A percentile compares a stretch with the other conserved stretches of the same genome.
Evolutionary conservation across 106 monocot species (phyloP).

Genomic region (Dendrobium chrysotoxum): DNA sequence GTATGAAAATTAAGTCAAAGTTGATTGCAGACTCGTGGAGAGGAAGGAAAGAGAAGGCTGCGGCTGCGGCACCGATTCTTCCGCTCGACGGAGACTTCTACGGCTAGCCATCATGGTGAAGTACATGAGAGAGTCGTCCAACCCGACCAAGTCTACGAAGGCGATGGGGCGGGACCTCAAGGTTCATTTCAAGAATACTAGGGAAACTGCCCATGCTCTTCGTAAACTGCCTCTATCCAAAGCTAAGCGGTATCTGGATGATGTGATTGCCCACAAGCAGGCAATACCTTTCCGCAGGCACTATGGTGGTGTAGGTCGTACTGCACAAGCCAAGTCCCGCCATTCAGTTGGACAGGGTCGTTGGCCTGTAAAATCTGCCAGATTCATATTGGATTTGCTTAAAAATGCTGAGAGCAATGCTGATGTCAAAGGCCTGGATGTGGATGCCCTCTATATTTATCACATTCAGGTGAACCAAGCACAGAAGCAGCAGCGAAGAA

Average conservation of each 20-base stretch:
- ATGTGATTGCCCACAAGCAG: slow-evolving; percentile 89
- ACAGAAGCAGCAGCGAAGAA: slow-evolving; percentile 59
- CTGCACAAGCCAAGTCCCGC: slow-evolving; percentile 75
- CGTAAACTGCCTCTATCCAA: slow-evolving; percentile 44
- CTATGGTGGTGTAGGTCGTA: slow-evolving; percentile 79
- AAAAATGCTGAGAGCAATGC: slow-evolving; percentile 79
- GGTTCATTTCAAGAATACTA: too few relatives aligned
- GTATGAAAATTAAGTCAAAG: too few relatives aligned
- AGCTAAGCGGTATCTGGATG: slow-evolving; percentile 68
- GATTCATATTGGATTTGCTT: slow-evolving; percentile 58
- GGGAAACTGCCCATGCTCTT: slow-evolving; percentile 56
- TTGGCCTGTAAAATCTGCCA: slow-evolving; percentile 65
- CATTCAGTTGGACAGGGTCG: slow-evolving; percentile 87
- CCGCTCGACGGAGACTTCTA: too few relatives aligned
- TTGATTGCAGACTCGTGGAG: too few relatives aligned
- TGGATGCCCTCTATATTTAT: slow-evolving; percentile 45
- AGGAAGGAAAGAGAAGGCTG: too few relatives aligned
- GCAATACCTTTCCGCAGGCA: slow-evolving; percentile 85
- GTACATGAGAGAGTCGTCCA: too few relatives aligned
- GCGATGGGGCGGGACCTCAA: too few relatives aligned
- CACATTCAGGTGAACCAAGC: slow-evolving; percentile 80
- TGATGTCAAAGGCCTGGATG: slow-evolving; percentile 66
- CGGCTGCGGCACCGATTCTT: too few relatives aligned
- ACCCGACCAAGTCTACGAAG: too few relatives aligned
- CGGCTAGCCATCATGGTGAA: too few relatives aligned